Evolutionary conservation across 306 rosid species (phyloP).

Genomic region (Gastrolobium bilobum): DNA sequence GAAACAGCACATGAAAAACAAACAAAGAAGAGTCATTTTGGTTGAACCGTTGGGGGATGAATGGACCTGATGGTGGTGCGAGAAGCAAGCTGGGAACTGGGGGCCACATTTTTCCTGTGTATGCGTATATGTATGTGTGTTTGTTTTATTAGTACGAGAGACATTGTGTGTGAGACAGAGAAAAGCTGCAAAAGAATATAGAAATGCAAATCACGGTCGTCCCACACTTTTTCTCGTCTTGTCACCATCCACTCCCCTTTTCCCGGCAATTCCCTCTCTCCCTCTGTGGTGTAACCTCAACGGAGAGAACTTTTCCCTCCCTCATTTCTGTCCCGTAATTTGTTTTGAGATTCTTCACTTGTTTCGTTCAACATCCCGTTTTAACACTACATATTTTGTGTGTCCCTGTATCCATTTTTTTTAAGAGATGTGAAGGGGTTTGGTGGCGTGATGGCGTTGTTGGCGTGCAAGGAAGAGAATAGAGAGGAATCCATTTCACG

Average conservation of each 20-base stretch:
- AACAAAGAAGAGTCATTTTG: constrained; percentile 46
- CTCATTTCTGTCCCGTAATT: constrained; percentile 46
- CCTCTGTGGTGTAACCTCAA: constrained; percentile 27
- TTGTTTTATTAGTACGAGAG: background rate
- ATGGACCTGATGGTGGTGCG: constrained; percentile 44
- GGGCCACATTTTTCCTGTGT: constrained; percentile 58
- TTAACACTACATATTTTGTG: background rate
- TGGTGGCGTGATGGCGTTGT: background rate
- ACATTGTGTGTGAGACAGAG: constrained; percentile 18
- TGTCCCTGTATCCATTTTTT: background rate
- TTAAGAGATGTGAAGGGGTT: background rate
- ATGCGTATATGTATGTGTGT: background rate
- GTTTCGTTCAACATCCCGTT: constrained; percentile 17
- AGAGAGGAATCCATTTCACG: background rate
- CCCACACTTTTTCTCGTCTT: constrained; percentile 71
- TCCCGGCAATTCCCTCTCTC: constrained; percentile 77
- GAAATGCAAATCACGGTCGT: constrained; percentile 88
- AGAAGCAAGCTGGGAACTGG: constrained; percentile 56
- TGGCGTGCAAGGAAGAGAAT: constrained; percentile 44
- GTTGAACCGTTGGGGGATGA: constrained; percentile 47
- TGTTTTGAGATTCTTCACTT: background rate
- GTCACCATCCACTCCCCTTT: constrained; percentile 79
- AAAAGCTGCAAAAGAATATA: constrained; percentile 90
- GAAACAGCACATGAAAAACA: constrained; percentile 37
- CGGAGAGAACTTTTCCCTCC: constrained; percentile 14